Conservation (phyloP, 2,329 filamentous ascomycete genomes). For the Talaromyces islandicus region DNA sequence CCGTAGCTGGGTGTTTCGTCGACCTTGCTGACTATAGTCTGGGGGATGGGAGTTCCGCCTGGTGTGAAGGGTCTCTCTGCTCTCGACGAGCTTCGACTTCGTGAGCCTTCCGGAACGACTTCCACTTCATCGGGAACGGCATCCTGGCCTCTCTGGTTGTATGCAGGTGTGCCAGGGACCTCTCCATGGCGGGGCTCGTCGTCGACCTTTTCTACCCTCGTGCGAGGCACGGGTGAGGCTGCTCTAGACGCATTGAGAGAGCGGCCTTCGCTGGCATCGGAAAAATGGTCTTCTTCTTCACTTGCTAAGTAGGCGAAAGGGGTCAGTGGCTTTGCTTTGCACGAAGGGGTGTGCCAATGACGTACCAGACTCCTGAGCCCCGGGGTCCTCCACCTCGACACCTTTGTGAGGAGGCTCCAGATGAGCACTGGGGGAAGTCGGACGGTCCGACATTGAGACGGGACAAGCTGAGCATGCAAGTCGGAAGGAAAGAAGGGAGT, state of each 20-base stretch:
- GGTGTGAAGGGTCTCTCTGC: constrained; percentile 42
- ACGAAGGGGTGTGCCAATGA: background rate
- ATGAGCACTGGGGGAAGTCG: constrained; percentile 31
- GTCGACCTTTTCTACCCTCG: constrained; percentile 59
- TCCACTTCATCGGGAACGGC: constrained; percentile 61
- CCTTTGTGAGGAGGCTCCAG: constrained; percentile 52
- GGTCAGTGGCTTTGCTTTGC: constrained; percentile 13
- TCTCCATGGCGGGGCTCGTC: constrained; percentile 54
- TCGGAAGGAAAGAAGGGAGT: background rate
- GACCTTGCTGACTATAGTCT: constrained; percentile 57
- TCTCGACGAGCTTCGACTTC: constrained; percentile 35
- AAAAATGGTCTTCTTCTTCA: constrained; percentile 48
- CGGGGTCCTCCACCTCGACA: constrained; percentile 50
- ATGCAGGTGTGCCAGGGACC: constrained; percentile 56
- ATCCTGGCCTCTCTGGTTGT: constrained; percentile 52
- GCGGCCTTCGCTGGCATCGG: constrained; percentile 57
- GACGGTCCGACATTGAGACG: constrained; percentile 32
- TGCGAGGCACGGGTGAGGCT: constrained; percentile 53
- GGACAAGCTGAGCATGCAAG: constrained; percentile 16
- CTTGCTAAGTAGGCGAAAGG: constrained; percentile 36
- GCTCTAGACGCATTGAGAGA: constrained; percentile 34
- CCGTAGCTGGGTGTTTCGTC: constrained; percentile 55
- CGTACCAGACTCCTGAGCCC: constrained; percentile 52
- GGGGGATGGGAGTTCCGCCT: constrained; percentile 50
- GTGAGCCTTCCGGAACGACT: constrained; percentile 44